Conservation (phyloP, 192 early-diverging fungal species). For the Linnemannia schmuckeri region DNA sequence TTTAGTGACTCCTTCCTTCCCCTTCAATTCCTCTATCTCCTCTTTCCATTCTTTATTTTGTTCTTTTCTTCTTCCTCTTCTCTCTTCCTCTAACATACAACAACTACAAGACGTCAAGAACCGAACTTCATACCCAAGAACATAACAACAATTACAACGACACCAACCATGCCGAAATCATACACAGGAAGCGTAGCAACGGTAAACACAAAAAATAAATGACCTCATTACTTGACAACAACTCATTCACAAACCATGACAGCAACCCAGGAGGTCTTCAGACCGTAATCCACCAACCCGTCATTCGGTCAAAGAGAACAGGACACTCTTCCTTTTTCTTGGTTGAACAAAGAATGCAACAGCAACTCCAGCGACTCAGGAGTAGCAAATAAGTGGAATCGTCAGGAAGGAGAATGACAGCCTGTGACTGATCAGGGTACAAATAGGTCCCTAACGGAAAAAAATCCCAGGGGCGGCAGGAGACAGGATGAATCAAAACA, state of each 20-base stretch:
- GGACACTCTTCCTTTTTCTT: background rate
- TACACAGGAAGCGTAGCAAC: conserved; percentile 58
- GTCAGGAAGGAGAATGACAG: background rate
- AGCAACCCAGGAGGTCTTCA: background rate
- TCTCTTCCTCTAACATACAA: background rate
- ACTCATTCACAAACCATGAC: background rate
- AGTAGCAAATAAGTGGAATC: background rate
- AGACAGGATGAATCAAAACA: background rate
- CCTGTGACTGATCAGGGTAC: background rate
- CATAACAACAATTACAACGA: background rate
- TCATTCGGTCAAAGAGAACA: background rate
- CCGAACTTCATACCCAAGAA: background rate
- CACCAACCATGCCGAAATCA: conserved; percentile 47
- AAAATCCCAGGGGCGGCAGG: background rate
- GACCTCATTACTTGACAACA: background rate
- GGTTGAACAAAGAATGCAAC: background rate
- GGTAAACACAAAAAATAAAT: conserved; percentile 20
- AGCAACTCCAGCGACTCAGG: background rate
- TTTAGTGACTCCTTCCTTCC: background rate
- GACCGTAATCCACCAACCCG: background rate
- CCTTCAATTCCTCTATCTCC: background rate
- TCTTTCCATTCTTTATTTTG: background rate
- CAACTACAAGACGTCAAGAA: background rate
- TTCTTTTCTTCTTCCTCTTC: background rate
- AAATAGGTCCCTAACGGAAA: background rate